A percentile compares a stretch with the other conserved stretches of the same genome.
Conservation (phyloP, 78 protist genomes). For the Carpediemonas membranifera region DNA sequence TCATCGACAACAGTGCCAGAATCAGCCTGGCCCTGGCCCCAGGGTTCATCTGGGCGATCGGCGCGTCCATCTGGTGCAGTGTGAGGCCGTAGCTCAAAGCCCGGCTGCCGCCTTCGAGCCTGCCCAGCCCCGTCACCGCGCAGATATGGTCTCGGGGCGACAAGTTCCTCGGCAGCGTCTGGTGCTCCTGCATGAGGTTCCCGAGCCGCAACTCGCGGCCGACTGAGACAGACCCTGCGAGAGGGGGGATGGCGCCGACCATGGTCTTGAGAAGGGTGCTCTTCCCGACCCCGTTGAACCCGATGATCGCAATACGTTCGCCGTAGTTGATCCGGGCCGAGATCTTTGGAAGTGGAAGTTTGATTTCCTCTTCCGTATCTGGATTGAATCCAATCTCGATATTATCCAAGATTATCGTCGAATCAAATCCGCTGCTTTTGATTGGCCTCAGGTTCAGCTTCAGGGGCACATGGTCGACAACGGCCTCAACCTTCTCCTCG, state of each 20-base stretch:
- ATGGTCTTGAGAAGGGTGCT: slow-evolving; percentile 12
- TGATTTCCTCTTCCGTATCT: too few relatives aligned
- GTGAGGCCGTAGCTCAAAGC: background rate
- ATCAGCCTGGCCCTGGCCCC: background rate
- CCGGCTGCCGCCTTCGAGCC: too few relatives aligned
- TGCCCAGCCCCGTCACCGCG: background rate
- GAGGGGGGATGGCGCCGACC: background rate
- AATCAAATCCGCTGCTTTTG: background rate
- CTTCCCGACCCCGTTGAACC: slow-evolving; percentile 37
- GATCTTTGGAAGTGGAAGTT: background rate
- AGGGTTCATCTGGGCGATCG: background rate
- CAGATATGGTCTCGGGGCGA: background rate
- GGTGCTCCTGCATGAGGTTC: slow-evolving; percentile 3
- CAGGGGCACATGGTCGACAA: background rate
- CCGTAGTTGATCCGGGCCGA: background rate
- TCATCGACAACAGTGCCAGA: background rate
- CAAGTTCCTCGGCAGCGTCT: background rate
- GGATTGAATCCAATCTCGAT: background rate
- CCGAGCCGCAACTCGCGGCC: slow-evolving; percentile 5
- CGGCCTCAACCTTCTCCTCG: background rate
- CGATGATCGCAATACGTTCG: slow-evolving; percentile 28
- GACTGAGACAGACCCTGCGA: background rate
- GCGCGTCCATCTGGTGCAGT: background rate
- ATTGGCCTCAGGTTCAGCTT: background rate
- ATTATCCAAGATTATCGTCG: background rate